Conservation (phyloP, 2,329 filamentous ascomycete species). For the Pyricularia sp. region DNA sequence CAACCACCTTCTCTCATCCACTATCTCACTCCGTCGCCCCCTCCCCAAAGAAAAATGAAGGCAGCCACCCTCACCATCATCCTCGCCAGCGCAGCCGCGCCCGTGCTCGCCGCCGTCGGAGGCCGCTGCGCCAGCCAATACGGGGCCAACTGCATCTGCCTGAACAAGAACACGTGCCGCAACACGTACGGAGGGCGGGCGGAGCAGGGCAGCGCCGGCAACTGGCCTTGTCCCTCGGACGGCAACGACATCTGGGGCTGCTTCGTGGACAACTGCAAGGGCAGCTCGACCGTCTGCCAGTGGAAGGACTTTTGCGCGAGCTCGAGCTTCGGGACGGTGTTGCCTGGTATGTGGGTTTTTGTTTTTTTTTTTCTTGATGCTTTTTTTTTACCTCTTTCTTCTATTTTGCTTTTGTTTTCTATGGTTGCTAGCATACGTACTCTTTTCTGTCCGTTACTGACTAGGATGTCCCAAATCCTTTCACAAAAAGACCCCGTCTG, state of each 20-base stretch:
- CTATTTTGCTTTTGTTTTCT: too few relatives aligned
- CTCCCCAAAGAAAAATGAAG: not conserved
- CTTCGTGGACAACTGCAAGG: conserved; percentile 1
- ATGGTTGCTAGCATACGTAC: too few relatives aligned
- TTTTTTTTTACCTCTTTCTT: too few relatives aligned
- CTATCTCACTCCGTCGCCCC: too few relatives aligned
- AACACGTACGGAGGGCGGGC: not conserved
- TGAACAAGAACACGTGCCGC: not conserved
- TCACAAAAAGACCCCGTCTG: not conserved
- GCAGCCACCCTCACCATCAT: not conserved
- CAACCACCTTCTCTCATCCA: not conserved
- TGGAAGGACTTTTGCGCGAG: not conserved
- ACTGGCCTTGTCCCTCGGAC: not conserved
- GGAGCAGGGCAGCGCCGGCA: not conserved
- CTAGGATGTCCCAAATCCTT: not conserved
- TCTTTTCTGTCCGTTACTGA: not conserved
- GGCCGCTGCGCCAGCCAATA: not conserved
- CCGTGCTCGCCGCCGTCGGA: not conserved
- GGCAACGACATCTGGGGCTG: not conserved
- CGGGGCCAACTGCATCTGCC: not conserved
- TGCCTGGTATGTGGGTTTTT: not conserved
- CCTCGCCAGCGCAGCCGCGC: not conserved
- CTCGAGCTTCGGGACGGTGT: not conserved
- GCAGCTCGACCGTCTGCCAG: not conserved
- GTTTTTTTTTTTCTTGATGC: not conserved